Conservation (phyloP, 768 basidiomycete genomes). For the Lactarius pseudohatsudake region DNA sequence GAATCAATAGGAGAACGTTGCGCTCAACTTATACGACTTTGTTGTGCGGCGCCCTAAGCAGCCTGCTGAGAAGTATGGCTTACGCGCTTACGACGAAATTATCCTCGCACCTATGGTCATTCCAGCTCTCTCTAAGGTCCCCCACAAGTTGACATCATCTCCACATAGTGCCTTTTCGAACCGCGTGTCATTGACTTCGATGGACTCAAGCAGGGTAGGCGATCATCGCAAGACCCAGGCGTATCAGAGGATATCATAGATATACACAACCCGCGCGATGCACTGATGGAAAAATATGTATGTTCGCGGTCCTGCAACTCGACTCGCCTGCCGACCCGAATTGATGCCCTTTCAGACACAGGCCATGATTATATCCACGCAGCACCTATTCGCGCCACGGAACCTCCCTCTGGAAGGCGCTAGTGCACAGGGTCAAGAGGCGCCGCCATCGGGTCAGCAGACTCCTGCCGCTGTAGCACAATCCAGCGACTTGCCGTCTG, state of each 20-base stretch:
- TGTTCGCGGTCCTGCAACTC: conserved; percentile 35
- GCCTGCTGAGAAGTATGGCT: conserved; percentile 80
- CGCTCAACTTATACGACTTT: conserved; percentile 88
- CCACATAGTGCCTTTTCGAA: conserved; percentile 80
- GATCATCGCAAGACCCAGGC: conserved; percentile 51
- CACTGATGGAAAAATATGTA: conserved; percentile 43
- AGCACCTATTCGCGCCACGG: conserved; percentile 57
- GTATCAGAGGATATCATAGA: conserved; percentile 73
- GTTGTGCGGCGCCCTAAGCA: conserved; percentile 74
- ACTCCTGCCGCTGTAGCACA: conserved; percentile 25
- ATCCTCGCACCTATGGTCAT: conserved; percentile 92
- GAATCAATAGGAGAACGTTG: conserved; percentile 72
- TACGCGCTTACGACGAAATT: conserved; percentile 93
- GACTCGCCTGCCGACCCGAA: background rate
- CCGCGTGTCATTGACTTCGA: conserved; percentile 92
- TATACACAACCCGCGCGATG: conserved; percentile 32
- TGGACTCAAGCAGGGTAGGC: conserved; percentile 57
- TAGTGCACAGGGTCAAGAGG: conserved; percentile 12
- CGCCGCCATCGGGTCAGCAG: conserved; percentile 29
- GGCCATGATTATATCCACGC: conserved; percentile 89
- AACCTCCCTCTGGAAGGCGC: conserved; percentile 20
- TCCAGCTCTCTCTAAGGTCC: conserved; percentile 7
- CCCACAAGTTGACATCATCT: conserved; percentile 3
- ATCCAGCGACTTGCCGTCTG: conserved; percentile 26
- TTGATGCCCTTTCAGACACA: conserved; percentile 55